Evolutionary conservation across 1,139 yeast genomes (phyloP), one percentile per base, ranked within the genome.

Genomic region (Candida dubliniensis): DNA sequence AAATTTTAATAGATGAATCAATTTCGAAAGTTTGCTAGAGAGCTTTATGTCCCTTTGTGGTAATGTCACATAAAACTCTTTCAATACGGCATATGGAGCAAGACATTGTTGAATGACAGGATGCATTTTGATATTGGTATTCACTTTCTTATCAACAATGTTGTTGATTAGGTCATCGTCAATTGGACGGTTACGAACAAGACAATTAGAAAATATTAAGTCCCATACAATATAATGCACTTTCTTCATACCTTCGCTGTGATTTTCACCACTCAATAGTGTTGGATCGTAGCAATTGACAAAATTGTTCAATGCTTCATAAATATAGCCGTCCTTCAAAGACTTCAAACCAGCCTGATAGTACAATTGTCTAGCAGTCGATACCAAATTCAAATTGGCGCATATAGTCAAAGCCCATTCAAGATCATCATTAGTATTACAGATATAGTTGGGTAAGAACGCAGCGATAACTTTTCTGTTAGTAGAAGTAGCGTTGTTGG

Each of bases 321-420:
- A 71, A 36, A 76, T 57, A 47, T 69, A 66, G 2, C 77, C 78
- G 18, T 68, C 70, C 30, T 63, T 63, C 43, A 74, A 61, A 1
- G 77, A 71, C 46, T 63, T 67, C 24, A 59, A 53, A 2, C 78
- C 79, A 42, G 70, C 64, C 18, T 59, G 60, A 48, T 74, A 69
- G 57, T 73, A 80, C 12, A 81, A 63, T 36, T 69, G 67, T 49
- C 73, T 72, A 1, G 87, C 81, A 8, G 87, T 80, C 4, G 74
- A 63, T n/a, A 79, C 70, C 39, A 76, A 59, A 36, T 67, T 67
- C 36, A 74, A 59, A 44, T 67, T 65, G 34, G 77, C 71, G 53
- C 81, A 76, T 14, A 74, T 70, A 1, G 87, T 78, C 42, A 87
- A 66, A 27, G 85, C 80, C 95, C 95, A 87, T 59, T 87, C 95